Evolutionary conservation across 2,329 filamentous ascomycete genomes (phyloP), one percentile per base, ranked within the genome.

Genomic region (Diaporthe vexans): DNA sequence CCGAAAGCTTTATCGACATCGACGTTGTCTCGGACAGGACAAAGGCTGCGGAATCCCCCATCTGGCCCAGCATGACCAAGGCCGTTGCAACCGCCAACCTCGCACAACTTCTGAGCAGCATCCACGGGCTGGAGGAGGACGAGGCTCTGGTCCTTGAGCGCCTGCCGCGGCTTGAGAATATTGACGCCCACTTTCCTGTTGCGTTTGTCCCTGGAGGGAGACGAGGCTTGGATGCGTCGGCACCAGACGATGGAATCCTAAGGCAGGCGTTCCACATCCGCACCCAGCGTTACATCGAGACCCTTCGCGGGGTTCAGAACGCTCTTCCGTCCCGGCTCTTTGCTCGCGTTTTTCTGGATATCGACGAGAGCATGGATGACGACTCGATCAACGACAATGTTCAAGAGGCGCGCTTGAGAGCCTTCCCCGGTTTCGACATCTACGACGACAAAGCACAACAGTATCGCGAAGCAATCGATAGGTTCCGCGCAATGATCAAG

Each of bases 221-320:
- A 13, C 56, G 48, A 29, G 63, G 29, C 33, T 58, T 74, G 35
- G 43, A 63, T 17, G 52, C 73, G 1, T 76, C 77, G 19, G 54
- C 80, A 4, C 74, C 77, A 6, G 74, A 78, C 37, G n/a, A 48
- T 26, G 61, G 37, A 10, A 74, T 63, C 10, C 43, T 78, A 61
- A 43, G 75, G 26, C 74, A 83, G 10, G 81, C 81, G 3, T 76
- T 86, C 33, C 77, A 81, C 5, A 81, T 86, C 35, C 84, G 85
- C 57, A 85, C 83, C 0, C 80, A 81, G 65, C 77, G 78, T 51
- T 77, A 82, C 57, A 81, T 86, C 26, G 79, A 81, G 56, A 59
- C 48, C 24, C 68, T 75, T 15, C 73, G 71, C 21, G 67, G 46
- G 4, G 54, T 73, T 43, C 4, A 71, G n/a, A 56, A 73, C 24